A percentile compares a stretch with the other conserved stretches of the same genome.
These are phyloP conservation scores for Thecaphora frezii DNA, from an alignment of 1,284 basidiomycete species.

Conservation along the genomic window DNA sequence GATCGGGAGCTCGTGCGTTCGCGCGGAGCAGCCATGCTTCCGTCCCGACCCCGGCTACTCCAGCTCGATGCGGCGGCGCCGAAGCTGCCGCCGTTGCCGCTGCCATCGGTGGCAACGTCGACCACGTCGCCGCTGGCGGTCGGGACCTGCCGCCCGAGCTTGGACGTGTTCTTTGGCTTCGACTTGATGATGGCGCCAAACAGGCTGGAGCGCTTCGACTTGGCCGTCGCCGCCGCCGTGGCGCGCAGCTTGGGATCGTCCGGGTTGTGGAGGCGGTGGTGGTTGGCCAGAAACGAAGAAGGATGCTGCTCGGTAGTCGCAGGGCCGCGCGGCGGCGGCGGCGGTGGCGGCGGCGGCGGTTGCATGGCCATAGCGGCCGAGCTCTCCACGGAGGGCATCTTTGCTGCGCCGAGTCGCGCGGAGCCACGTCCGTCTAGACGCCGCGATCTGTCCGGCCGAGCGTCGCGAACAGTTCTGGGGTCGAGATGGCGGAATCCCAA, in stretches of 20 bases:
- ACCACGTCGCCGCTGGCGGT: not conserved
- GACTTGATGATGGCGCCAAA: slow-evolving; percentile 23
- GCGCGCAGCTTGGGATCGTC: slow-evolving; percentile 27
- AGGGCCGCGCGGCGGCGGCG: too few relatives aligned
- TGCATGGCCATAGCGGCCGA: too few relatives aligned
- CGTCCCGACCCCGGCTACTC: not conserved
- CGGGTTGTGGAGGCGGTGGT: slow-evolving; percentile 34
- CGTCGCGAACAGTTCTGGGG: too few relatives aligned
- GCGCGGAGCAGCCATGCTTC: too few relatives aligned
- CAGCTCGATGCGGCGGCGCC: not conserved
- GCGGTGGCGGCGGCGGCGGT: too few relatives aligned
- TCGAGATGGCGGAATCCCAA: too few relatives aligned
- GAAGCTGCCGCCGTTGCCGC: not conserved
- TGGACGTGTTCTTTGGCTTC: slow-evolving; percentile 3
- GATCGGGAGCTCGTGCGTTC: not conserved
- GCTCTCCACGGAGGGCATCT: not conserved
- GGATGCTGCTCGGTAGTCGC: not conserved
- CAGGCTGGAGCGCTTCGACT: slow-evolving; percentile 24
- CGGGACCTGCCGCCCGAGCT: not conserved
- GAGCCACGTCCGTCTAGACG: too few relatives aligned
- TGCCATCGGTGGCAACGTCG: too few relatives aligned
- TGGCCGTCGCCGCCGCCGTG: slow-evolving; percentile 20
- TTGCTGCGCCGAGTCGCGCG: too few relatives aligned
- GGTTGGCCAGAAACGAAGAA: slow-evolving; percentile 22
- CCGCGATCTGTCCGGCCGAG: too few relatives aligned